These are phyloP conservation scores for Phoma sp. DNA, from an alignment of 2,329 filamentous ascomycete species.

Conservation along the genomic window DNA sequence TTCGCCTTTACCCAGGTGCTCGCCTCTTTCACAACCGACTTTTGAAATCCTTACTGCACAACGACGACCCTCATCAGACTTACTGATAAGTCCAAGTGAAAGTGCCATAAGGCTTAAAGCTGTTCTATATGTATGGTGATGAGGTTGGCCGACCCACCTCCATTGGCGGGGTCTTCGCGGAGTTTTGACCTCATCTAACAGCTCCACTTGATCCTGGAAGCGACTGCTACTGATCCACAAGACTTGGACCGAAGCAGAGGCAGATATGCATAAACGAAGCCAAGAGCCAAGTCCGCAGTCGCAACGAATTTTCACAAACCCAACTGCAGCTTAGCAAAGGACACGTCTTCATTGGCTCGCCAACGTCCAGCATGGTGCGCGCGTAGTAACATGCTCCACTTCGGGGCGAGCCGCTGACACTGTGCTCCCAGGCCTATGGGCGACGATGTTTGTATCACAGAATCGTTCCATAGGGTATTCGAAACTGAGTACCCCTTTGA, in stretches of 20 bases:
- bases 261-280: not conserved
- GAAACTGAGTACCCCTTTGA: conserved; percentile 2
- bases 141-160: too few species aligned
- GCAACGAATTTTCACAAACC: conserved; percentile 1
- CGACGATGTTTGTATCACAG: conserved; percentile 7
- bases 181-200: not conserved
- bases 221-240: not conserved
- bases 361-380: conserved; percentile 29
- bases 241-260: not conserved
- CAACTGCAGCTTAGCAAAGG: conserved; percentile 27
- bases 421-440: not conserved
- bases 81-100: too few species aligned
- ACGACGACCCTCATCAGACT: too few species aligned
- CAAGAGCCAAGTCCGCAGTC: conserved; percentile 15
- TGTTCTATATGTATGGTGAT: too few species aligned
- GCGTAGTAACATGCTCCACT: conserved; percentile 9
- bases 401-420: conserved; percentile 10
- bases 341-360: conserved; percentile 23
- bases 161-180: not conserved
- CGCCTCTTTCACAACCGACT: too few species aligned
- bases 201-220: not conserved
- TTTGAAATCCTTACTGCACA: too few species aligned
- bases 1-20: too few species aligned
- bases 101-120: too few species aligned
- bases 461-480: conserved; percentile 5